Evolutionary conservation across 164 flowering plant genomes (phyloP).

Genomic region (Nymphaea thermarum): DNA sequence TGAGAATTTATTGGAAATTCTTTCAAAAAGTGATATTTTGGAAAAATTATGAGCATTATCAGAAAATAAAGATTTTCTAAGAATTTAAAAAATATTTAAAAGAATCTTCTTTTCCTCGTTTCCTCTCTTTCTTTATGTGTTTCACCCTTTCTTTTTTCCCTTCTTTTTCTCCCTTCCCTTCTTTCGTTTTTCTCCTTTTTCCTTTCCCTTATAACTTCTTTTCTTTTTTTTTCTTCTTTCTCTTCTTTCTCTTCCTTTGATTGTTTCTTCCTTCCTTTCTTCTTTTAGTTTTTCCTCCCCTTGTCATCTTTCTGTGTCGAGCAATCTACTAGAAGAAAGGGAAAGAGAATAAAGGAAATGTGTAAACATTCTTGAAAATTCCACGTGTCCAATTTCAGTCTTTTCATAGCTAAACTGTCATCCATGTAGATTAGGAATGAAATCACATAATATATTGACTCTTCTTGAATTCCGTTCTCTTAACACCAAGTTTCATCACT

Average conservation of each 20-base stretch:
- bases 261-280: not conserved
- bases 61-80: not conserved
- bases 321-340: not conserved
- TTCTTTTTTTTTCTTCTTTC: too few species aligned
- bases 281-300: not conserved
- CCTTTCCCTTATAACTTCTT: too few species aligned
- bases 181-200: too few species aligned
- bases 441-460: not conserved
- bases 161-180: not conserved
- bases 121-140: not conserved
- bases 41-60: not conserved
- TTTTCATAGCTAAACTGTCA: not conserved
- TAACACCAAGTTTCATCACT: not conserved
- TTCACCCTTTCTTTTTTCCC: not conserved
- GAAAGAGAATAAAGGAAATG: not conserved
- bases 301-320: not conserved
- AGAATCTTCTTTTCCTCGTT: not conserved
- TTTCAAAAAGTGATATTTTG: not conserved
- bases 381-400: too few species aligned
- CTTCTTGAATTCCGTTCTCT: not conserved
- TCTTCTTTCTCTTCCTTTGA: too few species aligned
- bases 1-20: not conserved
- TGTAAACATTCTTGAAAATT: too few species aligned
- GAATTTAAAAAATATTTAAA: not conserved
- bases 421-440: not conserved